Percentiles rank a stretch among this genome's conserved stretches.
Evolutionary conservation across 495 filamentous ascomycete genomes (phyloP).

Genomic region (Xylaria bambusicola): DNA sequence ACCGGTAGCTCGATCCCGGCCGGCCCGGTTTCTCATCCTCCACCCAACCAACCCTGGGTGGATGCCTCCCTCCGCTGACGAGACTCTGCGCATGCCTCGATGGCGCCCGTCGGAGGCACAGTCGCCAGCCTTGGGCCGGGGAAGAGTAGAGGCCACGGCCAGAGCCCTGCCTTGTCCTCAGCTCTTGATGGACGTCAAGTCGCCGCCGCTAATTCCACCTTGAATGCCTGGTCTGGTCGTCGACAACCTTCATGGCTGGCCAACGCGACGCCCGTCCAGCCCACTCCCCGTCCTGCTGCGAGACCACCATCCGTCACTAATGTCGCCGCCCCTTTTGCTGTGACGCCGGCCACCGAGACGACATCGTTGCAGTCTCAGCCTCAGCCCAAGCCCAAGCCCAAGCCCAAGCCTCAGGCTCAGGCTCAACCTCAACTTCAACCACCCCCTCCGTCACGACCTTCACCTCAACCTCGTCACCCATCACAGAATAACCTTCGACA

Average conservation of each 20-base stretch:
- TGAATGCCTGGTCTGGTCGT: conserved; percentile 65
- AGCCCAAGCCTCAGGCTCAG: conserved; percentile 13
- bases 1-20: background rate
- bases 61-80: conserved; percentile 3
- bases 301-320: background rate
- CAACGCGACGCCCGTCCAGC: conserved; percentile 38
- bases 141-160: background rate
- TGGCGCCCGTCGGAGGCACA: conserved; percentile 12
- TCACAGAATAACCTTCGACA: conserved; percentile 7
- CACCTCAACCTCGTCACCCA: background rate
- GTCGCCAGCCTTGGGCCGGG: conserved; percentile 4
- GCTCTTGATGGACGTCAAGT: conserved; percentile 40
- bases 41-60: background rate
- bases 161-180: background rate
- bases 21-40: background rate
- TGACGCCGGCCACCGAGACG: conserved; percentile 1
- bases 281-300: conserved; percentile 38
- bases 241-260: conserved; percentile 70
- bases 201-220: conserved; percentile 68
- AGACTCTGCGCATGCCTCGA: conserved; percentile 4
- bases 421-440: background rate
- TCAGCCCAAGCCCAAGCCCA: conserved; percentile 21
- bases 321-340: conserved; percentile 12
- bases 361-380: conserved; percentile 7
- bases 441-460: background rate